Evolutionary conservation across 805 yeast genomes (phyloP).

Genomic region (Candida railenensis): DNA sequence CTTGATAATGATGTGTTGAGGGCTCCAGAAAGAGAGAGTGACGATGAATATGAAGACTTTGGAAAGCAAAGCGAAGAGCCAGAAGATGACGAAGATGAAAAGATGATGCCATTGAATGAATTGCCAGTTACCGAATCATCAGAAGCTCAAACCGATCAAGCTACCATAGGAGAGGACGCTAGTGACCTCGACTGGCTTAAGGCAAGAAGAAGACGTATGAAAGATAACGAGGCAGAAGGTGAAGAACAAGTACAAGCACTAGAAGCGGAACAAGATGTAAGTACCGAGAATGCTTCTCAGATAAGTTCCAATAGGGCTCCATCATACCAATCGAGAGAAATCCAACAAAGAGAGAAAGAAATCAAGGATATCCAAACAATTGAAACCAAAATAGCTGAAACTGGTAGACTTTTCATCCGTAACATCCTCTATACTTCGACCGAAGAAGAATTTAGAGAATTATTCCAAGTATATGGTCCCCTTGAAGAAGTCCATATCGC

Average conservation of each 20-base stretch:
- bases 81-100: conserved; percentile 42
- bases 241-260: conserved; percentile 12
- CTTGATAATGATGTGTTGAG: conserved; percentile 29
- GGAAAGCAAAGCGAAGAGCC: conserved; percentile 22
- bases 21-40: conserved; percentile 45
- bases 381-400: conserved; percentile 52
- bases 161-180: conserved; percentile 37
- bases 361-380: conserved; percentile 42
- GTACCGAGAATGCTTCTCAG: conserved; percentile 6
- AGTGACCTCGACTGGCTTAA: conserved; percentile 89
- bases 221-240: conserved; percentile 26
- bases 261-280: conserved; percentile 6
- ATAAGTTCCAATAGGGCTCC: no score
- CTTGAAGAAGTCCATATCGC: conserved; percentile 92
- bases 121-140: conserved; percentile 15
- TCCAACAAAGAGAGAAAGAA: conserved; percentile 4
- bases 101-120: conserved; percentile 45
- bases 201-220: conserved; percentile 69
- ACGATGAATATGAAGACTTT: conserved; percentile 54
- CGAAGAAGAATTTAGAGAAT: conserved; percentile 69
- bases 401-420: conserved; percentile 85
- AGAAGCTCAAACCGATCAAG: conserved; percentile 20
- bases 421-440: conserved; percentile 78
- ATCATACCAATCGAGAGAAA: conserved; percentile 9
- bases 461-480: conserved; percentile 68